Evolutionary conservation across 2,329 filamentous ascomycete species (phyloP).

Genomic region (Westerdykella aurantiaca): DNA sequence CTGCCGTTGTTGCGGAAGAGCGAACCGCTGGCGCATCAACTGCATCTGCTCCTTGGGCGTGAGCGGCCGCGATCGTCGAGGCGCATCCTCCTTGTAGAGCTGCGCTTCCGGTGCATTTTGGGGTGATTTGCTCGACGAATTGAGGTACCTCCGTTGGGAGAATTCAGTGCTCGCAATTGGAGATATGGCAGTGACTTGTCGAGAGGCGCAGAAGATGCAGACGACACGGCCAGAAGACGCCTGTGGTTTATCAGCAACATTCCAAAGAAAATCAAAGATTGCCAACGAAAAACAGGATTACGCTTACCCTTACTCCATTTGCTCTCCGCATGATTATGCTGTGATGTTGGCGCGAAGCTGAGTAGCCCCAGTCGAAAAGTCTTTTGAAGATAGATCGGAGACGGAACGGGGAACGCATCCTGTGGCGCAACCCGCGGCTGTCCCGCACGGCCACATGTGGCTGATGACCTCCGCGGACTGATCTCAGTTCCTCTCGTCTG

Average conservation of each 20-base stretch:
- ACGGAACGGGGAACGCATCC: not conserved
- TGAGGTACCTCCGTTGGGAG: slow-evolving; percentile 29
- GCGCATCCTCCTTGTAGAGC: slow-evolving; percentile 20
- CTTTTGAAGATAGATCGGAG: not conserved
- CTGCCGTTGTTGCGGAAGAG: slow-evolving; percentile 12
- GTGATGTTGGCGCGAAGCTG: not conserved
- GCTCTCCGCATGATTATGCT: slow-evolving; percentile 24
- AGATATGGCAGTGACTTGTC: slow-evolving; percentile 20
- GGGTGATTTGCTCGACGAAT: slow-evolving; percentile 27
- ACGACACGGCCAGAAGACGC: slow-evolving; percentile 32
- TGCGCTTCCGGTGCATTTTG: slow-evolving; percentile 25
- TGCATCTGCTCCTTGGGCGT: slow-evolving; percentile 18
- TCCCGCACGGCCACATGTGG: not conserved
- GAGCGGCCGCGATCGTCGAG: slow-evolving; percentile 12
- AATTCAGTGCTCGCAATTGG: slow-evolving; percentile 9
- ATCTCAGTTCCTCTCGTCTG: too few relatives aligned
- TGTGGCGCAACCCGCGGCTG: not conserved
- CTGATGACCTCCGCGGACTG: too few relatives aligned
- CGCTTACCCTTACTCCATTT: slow-evolving; percentile 23
- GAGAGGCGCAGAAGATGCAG: slow-evolving; percentile 37
- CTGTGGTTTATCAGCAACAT: slow-evolving; percentile 9
- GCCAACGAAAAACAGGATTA: not conserved
- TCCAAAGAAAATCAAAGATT: slow-evolving; percentile 2
- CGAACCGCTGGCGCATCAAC: slow-evolving; percentile 18
- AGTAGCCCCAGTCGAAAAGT: not conserved